Evolutionary conservation across 305 asterid species (phyloP), one percentile per base, ranked within the genome.

Genomic region (Solanum hybrid): DNA sequence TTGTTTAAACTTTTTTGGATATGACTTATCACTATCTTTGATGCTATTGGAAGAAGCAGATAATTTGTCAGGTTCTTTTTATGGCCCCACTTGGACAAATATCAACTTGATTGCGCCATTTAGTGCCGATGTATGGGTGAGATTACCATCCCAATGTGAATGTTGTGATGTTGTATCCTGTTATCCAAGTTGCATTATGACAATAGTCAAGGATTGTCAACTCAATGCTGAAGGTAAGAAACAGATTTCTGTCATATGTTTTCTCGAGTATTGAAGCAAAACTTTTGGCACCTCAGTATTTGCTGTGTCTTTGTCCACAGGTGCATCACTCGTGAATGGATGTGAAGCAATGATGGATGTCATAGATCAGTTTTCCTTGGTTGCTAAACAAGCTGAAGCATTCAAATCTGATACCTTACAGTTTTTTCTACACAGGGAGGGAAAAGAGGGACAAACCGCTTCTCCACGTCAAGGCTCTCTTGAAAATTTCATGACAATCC

Each of bases 51-150:
- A 91, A 90, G 95, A 90, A 91, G 89, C 32, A 80, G 89, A 89
- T 90, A 89, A 90, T 90, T 91, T 94, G 88, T 92, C 91, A 70
- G 92, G 89, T 76, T 77, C 89, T 27, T 31, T 68, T 91, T 87
- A 88, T 77, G 79, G 33, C 85, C 33, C 90, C 72, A 91, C 87
- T 89, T 91, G 91, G 89, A 90, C 79, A 89, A 92, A 88, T 87
- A 88, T 92, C 68, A 75, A 92, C 91, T 94, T 97, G 91, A 91
- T 97, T 92, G 90, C 94, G 14, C 94, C 94, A 14, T 91, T 97
- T 39, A 94, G 93, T 92, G 96, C 95, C 88, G 98, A 97, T 94
- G 92, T 94, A 68, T 97, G 99, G 99, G 92, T 96, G 94, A 95
- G 96, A 93, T 93, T 96, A 77, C 99, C 99, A 81, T 57, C 45